Conservation (phyloP, 2,329 filamentous ascomycete genomes). For the Fusarium zealandicum region DNA sequence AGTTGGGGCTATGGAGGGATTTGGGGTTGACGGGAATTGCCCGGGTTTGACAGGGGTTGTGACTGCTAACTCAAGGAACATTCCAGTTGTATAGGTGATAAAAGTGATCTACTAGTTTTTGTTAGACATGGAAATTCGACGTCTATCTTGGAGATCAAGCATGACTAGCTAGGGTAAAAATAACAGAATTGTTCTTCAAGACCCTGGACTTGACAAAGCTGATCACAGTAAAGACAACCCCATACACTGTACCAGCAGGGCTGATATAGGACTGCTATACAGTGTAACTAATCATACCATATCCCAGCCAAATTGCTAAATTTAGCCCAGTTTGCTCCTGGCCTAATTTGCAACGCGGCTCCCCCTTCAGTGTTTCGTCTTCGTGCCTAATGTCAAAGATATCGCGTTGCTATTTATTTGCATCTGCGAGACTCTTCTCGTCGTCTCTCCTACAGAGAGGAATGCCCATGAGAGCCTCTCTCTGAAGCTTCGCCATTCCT, state of each 20-base stretch:
- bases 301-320: slow-evolving; percentile 37
- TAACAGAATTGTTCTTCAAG: too few relatives aligned
- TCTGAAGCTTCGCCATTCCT: background rate
- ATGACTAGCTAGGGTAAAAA: too few relatives aligned
- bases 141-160: too few relatives aligned
- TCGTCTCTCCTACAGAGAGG: slow-evolving; percentile 1
- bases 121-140: too few relatives aligned
- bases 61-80: background rate
- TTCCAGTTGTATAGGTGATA: background rate
- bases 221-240: background rate
- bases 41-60: background rate
- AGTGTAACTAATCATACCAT: slow-evolving; percentile 20
- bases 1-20: background rate
- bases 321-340: slow-evolving; percentile 40
- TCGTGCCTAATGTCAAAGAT: slow-evolving; percentile 1
- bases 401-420: slow-evolving; percentile 3
- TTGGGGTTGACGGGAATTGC: slow-evolving; percentile 16
- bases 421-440: slow-evolving; percentile 1
- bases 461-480: slow-evolving; percentile 1
- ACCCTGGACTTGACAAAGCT: too few relatives aligned
- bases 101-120: too few relatives aligned
- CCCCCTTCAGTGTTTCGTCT: slow-evolving; percentile 14
- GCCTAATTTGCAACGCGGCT: slow-evolving; percentile 38
- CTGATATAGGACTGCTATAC: slow-evolving; percentile 2
- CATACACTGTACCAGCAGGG: slow-evolving; percentile 23